A percentile compares a stretch with the other conserved stretches of the same genome.
Evolutionary conservation across 139 green algal genomes (phyloP).

Genomic region (Yamagishiella unicocca): DNA sequence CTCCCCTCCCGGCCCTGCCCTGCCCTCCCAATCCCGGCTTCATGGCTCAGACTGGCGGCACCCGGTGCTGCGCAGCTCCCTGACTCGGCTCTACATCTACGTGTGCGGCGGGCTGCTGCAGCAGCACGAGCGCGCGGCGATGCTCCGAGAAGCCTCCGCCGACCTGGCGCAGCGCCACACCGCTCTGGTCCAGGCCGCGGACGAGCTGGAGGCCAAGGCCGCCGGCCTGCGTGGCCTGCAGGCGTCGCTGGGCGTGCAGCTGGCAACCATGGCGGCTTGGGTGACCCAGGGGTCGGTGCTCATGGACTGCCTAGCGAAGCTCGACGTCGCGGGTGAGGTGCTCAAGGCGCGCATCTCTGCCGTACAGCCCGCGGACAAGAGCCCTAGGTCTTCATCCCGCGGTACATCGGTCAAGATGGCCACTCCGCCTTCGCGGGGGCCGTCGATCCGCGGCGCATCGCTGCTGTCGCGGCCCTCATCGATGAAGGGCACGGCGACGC

Average conservation of each 20-base stretch:
- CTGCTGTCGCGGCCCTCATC: not conserved
- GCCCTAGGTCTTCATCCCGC: not conserved
- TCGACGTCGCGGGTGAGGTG: not conserved
- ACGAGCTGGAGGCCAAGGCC: not conserved
- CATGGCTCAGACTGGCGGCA: slow-evolving; percentile 42
- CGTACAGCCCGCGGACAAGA: not conserved
- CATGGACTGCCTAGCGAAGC: not conserved
- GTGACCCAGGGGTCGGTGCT: slow-evolving; percentile 28
- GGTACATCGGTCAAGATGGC: not conserved
- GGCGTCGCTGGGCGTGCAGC: slow-evolving; percentile 10
- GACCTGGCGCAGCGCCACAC: slow-evolving; percentile 26
- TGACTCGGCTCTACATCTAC: slow-evolving; percentile 30
- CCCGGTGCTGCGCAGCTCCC: slow-evolving; percentile 26
- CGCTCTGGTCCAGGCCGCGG: not conserved
- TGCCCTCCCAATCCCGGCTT: no score
- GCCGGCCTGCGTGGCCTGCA: slow-evolving; percentile 4
- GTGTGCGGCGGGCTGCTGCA: slow-evolving; percentile 13
- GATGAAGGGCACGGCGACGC: not conserved
- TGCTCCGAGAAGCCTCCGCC: slow-evolving; percentile 20
- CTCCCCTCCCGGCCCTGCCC: not conserved
- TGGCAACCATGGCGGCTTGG: slow-evolving; percentile 11
- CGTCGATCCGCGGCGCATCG: not conserved
- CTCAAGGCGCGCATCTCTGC: not conserved
- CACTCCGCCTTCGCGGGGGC: not conserved
- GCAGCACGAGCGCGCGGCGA: slow-evolving; percentile 32